Evolutionary conservation across 345 rosid species (phyloP).

Genomic region (Gynandropsis gynandra): DNA sequence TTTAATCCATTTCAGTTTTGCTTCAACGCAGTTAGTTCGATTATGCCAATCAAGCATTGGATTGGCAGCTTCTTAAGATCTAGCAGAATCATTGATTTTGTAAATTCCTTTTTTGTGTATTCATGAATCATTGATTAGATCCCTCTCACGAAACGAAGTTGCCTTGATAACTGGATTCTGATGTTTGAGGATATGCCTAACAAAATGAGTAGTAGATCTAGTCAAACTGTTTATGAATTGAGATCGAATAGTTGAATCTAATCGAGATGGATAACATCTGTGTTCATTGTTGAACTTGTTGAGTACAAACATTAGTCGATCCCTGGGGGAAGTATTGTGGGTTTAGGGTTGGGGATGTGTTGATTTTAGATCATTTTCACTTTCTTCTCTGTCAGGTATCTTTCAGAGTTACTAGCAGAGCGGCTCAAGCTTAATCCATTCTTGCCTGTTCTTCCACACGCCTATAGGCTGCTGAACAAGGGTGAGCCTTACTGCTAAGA

Average conservation of each 20-base stretch:
- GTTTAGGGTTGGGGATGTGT: conserved; percentile 4
- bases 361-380: background rate
- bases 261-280: background rate
- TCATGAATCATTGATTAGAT: conserved; percentile 13
- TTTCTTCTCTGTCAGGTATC: conserved; percentile 46
- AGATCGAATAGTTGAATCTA: too few species aligned
- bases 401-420: conserved; percentile 67
- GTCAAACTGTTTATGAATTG: background rate
- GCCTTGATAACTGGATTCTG: conserved; percentile 1
- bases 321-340: background rate
- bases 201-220: background rate
- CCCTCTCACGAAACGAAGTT: conserved; percentile 6
- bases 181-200: background rate
- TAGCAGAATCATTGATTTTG: conserved; percentile 15
- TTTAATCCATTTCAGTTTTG: background rate
- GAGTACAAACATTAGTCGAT: conserved; percentile 10
- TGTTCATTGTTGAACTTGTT: background rate
- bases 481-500: conserved; percentile 41
- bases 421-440: conserved; percentile 69
- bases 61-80: background rate
- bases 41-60: conserved; percentile 6
- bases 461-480: conserved; percentile 58
- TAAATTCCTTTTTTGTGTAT: conserved; percentile 10
- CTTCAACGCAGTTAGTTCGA: conserved; percentile 7
- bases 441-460: conserved; percentile 55